Evolutionary conservation across 257 asterid species (phyloP).

Genomic region (Capsicum rhomboideum): DNA sequence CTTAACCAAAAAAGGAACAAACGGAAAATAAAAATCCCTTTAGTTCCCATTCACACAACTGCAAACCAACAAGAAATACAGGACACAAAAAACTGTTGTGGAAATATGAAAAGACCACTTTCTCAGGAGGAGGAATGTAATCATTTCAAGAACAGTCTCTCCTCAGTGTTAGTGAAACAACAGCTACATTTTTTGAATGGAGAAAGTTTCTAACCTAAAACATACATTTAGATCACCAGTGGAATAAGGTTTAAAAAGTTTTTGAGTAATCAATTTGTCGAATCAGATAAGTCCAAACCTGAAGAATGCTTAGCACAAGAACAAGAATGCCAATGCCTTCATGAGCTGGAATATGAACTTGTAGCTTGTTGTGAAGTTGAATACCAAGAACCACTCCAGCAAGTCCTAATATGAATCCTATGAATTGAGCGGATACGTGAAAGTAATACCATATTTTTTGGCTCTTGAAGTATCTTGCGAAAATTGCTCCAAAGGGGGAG

Average conservation of each 20-base stretch:
- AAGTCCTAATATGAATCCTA: conserved; percentile 66
- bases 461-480: conserved; percentile 65
- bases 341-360: conserved; percentile 52
- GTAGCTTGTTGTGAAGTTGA: conserved; percentile 53
- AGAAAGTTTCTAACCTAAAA: neutral
- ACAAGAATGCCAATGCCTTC: conserved; percentile 77
- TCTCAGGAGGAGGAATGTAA: neutral
- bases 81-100: too few species aligned
- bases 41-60: too few species aligned
- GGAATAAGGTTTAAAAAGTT: neutral
- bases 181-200: neutral
- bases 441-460: conserved; percentile 72
- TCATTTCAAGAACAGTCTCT: neutral
- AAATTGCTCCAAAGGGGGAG: conserved; percentile 70
- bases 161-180: neutral
- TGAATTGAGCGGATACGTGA: conserved; percentile 58
- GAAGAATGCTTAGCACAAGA: conserved; percentile 61
- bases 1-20: too few species aligned
- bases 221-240: neutral
- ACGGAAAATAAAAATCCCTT: too few species aligned
- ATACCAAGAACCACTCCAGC: conserved; percentile 66
- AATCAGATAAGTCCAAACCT: conserved; percentile 29
- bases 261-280: neutral
- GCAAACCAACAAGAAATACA: too few species aligned
- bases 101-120: too few species aligned